These are phyloP conservation scores for Elaeis oleifera DNA, from an alignment of 202 grass and related monocot species.

Conservation along the genomic window DNA sequence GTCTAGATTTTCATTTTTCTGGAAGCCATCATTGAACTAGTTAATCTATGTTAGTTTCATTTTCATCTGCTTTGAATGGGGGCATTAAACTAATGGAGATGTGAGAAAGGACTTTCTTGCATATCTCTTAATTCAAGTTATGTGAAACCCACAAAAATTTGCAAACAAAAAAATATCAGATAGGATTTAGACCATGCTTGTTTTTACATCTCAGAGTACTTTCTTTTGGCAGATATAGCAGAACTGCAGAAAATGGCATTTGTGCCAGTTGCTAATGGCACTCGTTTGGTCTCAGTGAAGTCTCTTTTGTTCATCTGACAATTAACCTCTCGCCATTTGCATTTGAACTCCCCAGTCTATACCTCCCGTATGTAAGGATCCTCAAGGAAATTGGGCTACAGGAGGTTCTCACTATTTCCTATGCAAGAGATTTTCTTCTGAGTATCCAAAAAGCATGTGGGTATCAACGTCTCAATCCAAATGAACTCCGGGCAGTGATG, in stretches of 20 bases:
- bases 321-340: slow-evolving; percentile 95
- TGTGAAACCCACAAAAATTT: too few species aligned
- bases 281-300: slow-evolving; percentile 71
- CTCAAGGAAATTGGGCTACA: slow-evolving; percentile 91
- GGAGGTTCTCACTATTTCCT: slow-evolving; percentile 64
- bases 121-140: too few species aligned
- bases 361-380: slow-evolving; percentile 75
- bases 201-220: slow-evolving; percentile 12
- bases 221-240: slow-evolving; percentile 51
- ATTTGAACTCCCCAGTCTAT: slow-evolving; percentile 77
- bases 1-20: too few species aligned
- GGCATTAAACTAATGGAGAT: too few species aligned
- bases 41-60: too few species aligned
- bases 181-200: too few species aligned
- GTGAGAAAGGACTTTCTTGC: too few species aligned
- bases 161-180: too few species aligned
- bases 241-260: slow-evolving; percentile 80
- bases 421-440: slow-evolving; percentile 81
- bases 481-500: slow-evolving; percentile 88
- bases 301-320: slow-evolving; percentile 74
- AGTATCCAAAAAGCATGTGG: slow-evolving; percentile 87
- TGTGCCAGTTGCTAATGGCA: slow-evolving; percentile 94
- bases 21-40: too few species aligned
- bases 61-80: too few species aligned
- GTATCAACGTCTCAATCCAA: slow-evolving; percentile 89